These are phyloP conservation scores for Closterium sp. DNA, from an alignment of 139 green algal species.

Conservation along the genomic window DNA sequence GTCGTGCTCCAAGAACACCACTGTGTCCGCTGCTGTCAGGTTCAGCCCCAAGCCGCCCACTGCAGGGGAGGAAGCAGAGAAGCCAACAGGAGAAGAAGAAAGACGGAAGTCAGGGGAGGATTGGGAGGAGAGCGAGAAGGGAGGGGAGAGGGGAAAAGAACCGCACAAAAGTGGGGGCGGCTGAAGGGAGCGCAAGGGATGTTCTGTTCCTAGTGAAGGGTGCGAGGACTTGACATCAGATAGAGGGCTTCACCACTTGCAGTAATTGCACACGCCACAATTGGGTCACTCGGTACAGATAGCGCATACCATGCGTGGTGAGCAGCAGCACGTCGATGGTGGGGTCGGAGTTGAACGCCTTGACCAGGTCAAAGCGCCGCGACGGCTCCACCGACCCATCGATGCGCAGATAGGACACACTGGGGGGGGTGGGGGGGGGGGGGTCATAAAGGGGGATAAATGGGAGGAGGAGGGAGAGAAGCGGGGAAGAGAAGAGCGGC, in stretches of 20 bases:
- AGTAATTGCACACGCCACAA: neutral
- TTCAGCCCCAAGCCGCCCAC: conserved; percentile 95
- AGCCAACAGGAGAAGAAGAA: neutral
- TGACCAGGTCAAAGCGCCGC: conserved; percentile 76
- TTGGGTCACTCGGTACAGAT: neutral
- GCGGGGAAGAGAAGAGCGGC: too few relatives aligned
- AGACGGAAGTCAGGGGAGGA: too few relatives aligned
- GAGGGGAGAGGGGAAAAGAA: neutral
- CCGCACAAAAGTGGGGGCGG: neutral
- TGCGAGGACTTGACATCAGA: neutral
- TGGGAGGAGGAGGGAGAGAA: neutral
- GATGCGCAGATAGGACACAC: conserved; percentile 81
- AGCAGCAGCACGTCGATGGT: conserved; percentile 96
- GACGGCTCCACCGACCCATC: conserved; percentile 80
- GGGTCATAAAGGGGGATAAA: neutral
- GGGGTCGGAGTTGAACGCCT: conserved; percentile 92
- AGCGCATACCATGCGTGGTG: conserved; percentile 86
- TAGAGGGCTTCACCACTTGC: neutral
- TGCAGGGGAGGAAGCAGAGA: neutral
- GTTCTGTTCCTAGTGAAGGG: too few relatives aligned
- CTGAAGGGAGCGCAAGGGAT: too few relatives aligned
- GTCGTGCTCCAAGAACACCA: conserved; percentile 99
- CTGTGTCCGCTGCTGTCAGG: conserved; percentile 91
- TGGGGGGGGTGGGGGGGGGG: neutral
- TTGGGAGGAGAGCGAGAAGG: neutral